These are phyloP conservation scores for Skeletonema potamos DNA, from an alignment of 108 stramenopile species.

Conservation along the genomic window DNA sequence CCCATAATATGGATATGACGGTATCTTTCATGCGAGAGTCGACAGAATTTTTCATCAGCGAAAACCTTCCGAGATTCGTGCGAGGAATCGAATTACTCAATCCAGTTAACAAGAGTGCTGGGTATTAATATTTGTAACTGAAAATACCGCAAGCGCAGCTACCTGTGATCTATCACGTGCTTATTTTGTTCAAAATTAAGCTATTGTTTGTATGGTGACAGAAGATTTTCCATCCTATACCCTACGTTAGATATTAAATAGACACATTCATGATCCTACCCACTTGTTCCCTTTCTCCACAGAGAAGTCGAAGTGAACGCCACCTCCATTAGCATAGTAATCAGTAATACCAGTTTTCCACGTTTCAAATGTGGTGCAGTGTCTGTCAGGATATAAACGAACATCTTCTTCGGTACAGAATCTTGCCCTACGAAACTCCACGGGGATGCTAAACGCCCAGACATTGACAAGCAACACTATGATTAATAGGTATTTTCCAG, in stretches of 20 bases:
- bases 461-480: slow-evolving; percentile 28
- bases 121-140: slow-evolving; percentile 24
- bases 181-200: no score
- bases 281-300: slow-evolving; percentile 22
- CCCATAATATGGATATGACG: slow-evolving; percentile 84
- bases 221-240: no score
- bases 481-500: slow-evolving; percentile 19
- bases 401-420: slow-evolving; percentile 49
- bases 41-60: slow-evolving; percentile 55
- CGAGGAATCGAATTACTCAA: slow-evolving; percentile 35
- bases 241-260: no score
- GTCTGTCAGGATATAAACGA: slow-evolving; percentile 34
- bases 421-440: slow-evolving; percentile 52
- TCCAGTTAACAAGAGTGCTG: slow-evolving; percentile 43
- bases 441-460: slow-evolving; percentile 56
- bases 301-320: slow-evolving; percentile 41
- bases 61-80: slow-evolving; percentile 62
- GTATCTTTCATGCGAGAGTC: slow-evolving; percentile 62
- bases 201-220: no score
- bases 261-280: background rate
- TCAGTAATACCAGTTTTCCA: slow-evolving; percentile 45
- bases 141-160: background rate
- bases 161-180: no score
- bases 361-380: slow-evolving; percentile 46
- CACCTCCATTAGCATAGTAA: slow-evolving; percentile 57